Evolutionary conservation across 306 rosid species (phyloP).

Genomic region (Quercus agrifolia): DNA sequence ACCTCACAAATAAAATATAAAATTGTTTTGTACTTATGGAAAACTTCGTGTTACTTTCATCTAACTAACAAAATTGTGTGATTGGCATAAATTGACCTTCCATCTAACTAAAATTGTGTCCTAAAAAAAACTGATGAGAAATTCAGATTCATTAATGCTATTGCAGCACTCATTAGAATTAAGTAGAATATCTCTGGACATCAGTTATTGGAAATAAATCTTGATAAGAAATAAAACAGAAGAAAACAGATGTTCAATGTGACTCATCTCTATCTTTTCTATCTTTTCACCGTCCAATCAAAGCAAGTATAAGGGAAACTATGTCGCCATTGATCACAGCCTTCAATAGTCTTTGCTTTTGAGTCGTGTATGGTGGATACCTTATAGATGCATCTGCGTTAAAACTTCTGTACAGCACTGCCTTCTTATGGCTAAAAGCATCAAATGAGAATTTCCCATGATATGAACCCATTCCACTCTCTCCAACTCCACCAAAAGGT

Average conservation of each 20-base stretch:
- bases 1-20: no score
- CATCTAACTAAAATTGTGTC: background rate
- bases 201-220: background rate
- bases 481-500: slow-evolving; percentile 91
- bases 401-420: slow-evolving; percentile 71
- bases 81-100: background rate
- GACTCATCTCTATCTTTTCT: background rate
- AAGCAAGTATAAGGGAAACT: slow-evolving; percentile 32
- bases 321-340: slow-evolving; percentile 50
- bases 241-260: background rate
- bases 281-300: slow-evolving; percentile 53
- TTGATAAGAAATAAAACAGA: background rate
- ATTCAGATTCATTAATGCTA: background rate
- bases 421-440: slow-evolving; percentile 71
- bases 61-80: no score
- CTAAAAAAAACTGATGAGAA: background rate
- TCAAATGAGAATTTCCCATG: slow-evolving; percentile 85
- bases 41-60: no score
- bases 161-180: background rate
- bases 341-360: slow-evolving; percentile 55
- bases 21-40: no score
- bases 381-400: slow-evolving; percentile 54
- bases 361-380: slow-evolving; percentile 70
- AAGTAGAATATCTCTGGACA: background rate
- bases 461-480: slow-evolving; percentile 86